Evolutionary conservation across 805 yeast genomes (phyloP), one percentile per base, ranked within the genome.

Genomic region (Metschnikowia bowlesiae): DNA sequence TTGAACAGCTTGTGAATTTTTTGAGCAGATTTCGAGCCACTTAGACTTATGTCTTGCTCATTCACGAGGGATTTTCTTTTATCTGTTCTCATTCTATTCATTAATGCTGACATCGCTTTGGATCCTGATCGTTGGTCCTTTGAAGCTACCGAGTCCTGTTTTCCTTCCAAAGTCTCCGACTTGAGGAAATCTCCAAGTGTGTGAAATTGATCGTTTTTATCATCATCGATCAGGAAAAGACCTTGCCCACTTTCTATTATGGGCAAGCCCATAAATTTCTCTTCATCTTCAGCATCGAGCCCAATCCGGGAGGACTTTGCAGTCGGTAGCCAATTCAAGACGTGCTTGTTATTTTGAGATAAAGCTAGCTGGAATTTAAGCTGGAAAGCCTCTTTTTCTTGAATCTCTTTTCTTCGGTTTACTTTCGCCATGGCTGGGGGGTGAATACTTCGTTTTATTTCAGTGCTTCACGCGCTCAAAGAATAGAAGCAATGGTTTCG

Each of bases 311-410:
- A 46, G 6, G 50, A 6, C 18, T 47, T 51, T n/a, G 30, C 34
- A 3, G 39, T 44, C 46, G 53, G 60, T 40, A 74, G 60, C 82
- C 82, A 78, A 22, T 71, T 67, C 33, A 64, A 44, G 1, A 73
- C 73, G 36, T 61, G 65, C 7, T 60, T 52, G 50, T 69, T 72
- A 14, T 68, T 70, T 31, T 66, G 65, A 3, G 70, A 54, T 6
- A 79, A 60, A 5, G 77, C 73, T 6, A 74, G 63, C 57, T 75
- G 80, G 54, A 79, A 73, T 48, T 66, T 66, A 13, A 78, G 69
- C 51, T 76, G 82, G 4, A 80, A 63, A 30, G 70, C 71, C 50
- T 78, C 76, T 54, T 78, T 78, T 39, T 66, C 61, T 53, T 74
- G 70, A 37, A 78, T 76, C 43, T 77, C 80, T 37, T 72, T 63